Base-by-base conservation (phyloP, 345 rosid genomes). In the Triadica sebifera region DNA sequence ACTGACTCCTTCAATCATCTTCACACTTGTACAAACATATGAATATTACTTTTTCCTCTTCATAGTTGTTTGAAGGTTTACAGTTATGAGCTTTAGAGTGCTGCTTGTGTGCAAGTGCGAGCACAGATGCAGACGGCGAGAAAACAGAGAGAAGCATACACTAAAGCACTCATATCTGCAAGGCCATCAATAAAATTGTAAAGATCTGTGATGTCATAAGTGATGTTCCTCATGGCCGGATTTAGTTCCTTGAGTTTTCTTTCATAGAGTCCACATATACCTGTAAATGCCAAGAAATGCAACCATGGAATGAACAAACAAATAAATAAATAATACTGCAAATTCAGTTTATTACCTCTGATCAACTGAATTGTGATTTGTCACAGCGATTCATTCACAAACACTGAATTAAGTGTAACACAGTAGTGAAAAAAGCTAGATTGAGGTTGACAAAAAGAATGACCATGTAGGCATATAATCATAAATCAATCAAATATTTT, bases 151-250 rank as follows among this genome's bases (percentile, higher is more conserved):
- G 85, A 80, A 72, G 78, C 73, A 77, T 83, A 93, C 98, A 93
- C 96, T 86, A 93, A 75, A 55, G 96, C 96, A 71, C 96, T 93
- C 91, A 93, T 70, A 88, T 93, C 98, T 20, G 89, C 83, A 69
- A 93, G 94, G 72, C 98, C 98, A 59, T 93, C 98, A 37, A 93
- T 88, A 59, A 88, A 93, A 79, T 86, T 90, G 90, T 88, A 90
- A 47, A 93, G 98, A 83, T 93, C 96, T 49, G 79, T 72, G 78
- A 93, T 86, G 78, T 93, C 98, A 74, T 93, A 93, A 52, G 84
- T 81, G 78, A 93, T 82, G 83, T 89, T 87, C 79, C 89, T 81
- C 65, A 73, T 84, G 13, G 94, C 90, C 67, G 98, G 98, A 77
- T 90, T 88, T 52, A 93, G 68, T 66, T 93, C 98, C 88, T 88